Evolutionary conservation across 257 asterid species (phyloP), one percentile per base, ranked within the genome.

Genomic region (Solanum piurae): DNA sequence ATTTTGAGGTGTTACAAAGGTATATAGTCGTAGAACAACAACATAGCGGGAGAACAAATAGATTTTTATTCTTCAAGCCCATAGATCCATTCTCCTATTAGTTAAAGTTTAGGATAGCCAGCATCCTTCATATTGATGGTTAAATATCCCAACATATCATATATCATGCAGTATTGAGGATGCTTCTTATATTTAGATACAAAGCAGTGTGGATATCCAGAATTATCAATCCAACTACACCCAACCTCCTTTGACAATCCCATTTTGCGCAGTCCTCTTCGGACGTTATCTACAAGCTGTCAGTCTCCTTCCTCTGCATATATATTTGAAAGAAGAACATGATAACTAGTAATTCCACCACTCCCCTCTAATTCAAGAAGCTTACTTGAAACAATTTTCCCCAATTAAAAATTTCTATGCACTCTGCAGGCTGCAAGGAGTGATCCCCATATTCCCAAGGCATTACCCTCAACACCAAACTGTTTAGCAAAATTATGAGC

Each of bases 271-370:
- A 96, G 93, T 69, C 91, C 93, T 88, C 85, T 92, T 92, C 98
- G 94, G 86, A 93, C 91, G 25, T 55, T 89, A 92, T 90, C 92
- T 62, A 91, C 98, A 88, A 84, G 16, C 49, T 94, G 90, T 97
- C 96, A 96, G 89, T 94, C 91, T 73, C 95, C 96, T 92, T 95
- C 98, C 55, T 95, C 96, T 9, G 98, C 98, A 55, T 93, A 95
- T n/a, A 95, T 29, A 29, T 29, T 29, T 29, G 31, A 29, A 29
- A 29, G 31, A 29, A 29, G 31, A 29, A 95, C 97, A 83, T 77
- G 96, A 88, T 95, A 95, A 36, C 98, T 98, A 1, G 93, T 66
- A 60, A 23, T 87, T 88, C 88, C 87, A 31, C 86, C 91, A 20
- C 90, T 90, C 83, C 93, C 93, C 60, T 93, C 94, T 91, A 94